A percentile compares a stretch with the other conserved stretches of the same genome.
Evolutionary conservation across 345 rosid species (phyloP).

Genomic region (Pugionium cornutum): DNA sequence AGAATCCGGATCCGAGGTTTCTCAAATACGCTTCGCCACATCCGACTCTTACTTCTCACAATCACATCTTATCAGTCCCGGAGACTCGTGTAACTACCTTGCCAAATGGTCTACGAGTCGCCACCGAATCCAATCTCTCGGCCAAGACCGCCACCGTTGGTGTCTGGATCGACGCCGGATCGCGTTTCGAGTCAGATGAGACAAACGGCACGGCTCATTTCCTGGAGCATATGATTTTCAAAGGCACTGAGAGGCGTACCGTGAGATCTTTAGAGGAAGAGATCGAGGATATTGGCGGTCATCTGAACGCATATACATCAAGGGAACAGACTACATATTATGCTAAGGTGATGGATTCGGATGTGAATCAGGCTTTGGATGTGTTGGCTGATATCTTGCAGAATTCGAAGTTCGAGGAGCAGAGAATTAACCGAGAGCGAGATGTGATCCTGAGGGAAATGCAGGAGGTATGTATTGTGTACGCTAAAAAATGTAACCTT

Average conservation of each 20-base stretch:
- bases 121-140: conserved; percentile 84
- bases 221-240: conserved; percentile 96
- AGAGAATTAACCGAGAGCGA: conserved; percentile 62
- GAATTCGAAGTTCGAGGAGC: conserved; percentile 67
- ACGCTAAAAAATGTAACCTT: neutral
- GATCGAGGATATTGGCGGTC: conserved; percentile 96
- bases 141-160: conserved; percentile 86
- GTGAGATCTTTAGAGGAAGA: conserved; percentile 77
- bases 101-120: conserved; percentile 86
- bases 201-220: conserved; percentile 95
- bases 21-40: conserved; percentile 88
- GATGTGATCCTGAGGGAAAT: conserved; percentile 72
- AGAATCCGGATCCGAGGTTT: conserved; percentile 80
- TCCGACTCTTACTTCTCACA: conserved; percentile 62
- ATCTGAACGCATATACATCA: conserved; percentile 87
- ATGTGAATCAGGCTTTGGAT: conserved; percentile 66
- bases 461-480: conserved; percentile 56
- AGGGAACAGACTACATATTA: conserved; percentile 97
- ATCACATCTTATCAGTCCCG: conserved; percentile 82
- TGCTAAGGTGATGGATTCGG: conserved; percentile 80
- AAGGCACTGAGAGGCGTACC: conserved; percentile 74
- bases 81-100: conserved; percentile 87
- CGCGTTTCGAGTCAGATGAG: conserved; percentile 82
- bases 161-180: conserved; percentile 99
- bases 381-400: conserved; percentile 87